Percentiles rank a stretch among this genome's conserved stretches.
Conservation (phyloP, 2,329 filamentous ascomycete genomes). For the Botrytis deweyae region DNA sequence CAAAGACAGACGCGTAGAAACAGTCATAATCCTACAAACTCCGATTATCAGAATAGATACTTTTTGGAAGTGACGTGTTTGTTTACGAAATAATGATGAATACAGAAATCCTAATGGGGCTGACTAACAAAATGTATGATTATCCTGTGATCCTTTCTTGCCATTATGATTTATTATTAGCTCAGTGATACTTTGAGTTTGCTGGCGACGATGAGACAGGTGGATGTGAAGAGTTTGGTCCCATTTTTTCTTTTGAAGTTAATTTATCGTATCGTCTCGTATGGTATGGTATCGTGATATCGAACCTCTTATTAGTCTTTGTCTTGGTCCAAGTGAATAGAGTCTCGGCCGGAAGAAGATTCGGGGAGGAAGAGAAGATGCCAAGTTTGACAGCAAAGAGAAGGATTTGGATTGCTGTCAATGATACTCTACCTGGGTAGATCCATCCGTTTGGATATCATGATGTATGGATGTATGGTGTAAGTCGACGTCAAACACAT, state of each 20-base stretch:
- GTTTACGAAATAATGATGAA: background rate
- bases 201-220: background rate
- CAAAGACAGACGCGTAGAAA: constrained; percentile 88
- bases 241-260: background rate
- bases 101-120: constrained; percentile 6
- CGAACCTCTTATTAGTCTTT: background rate
- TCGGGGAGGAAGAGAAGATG: background rate
- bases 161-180: constrained; percentile 13
- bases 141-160: constrained; percentile 26
- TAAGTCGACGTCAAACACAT: background rate
- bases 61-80: constrained; percentile 9
- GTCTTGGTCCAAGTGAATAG: background rate
- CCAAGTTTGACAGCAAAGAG: background rate
- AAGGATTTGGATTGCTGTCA: constrained; percentile 9
- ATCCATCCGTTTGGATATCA: background rate
- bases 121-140: constrained; percentile 29
- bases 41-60: constrained; percentile 11
- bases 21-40: constrained; percentile 70
- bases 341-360: background rate
- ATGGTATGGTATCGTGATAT: background rate
- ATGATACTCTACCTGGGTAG: background rate
- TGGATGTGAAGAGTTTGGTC: background rate
- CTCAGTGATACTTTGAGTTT: background rate
- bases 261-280: background rate
- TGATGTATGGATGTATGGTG: background rate